Evolutionary conservation across 768 basidiomycete species (phyloP).

Genomic region (Rubroboletus satanas): DNA sequence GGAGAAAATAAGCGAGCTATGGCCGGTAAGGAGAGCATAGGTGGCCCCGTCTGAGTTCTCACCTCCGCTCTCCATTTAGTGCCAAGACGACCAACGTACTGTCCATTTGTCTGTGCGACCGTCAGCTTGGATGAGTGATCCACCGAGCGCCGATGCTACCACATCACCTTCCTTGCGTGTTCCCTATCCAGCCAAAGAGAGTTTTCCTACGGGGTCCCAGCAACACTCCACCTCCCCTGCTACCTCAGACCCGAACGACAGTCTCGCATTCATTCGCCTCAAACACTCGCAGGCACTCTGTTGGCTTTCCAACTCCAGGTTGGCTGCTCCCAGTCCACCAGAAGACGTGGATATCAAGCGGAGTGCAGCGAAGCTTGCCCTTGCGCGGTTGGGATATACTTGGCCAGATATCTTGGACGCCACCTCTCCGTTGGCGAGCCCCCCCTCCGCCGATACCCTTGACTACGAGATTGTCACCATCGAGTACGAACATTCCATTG

Average conservation of each 20-base stretch:
- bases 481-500: conserved; percentile 12
- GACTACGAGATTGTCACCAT: conserved; percentile 30
- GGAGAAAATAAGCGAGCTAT: conserved; percentile 62
- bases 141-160: conserved; percentile 36
- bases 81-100: conserved; percentile 51
- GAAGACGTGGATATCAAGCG: conserved; percentile 16
- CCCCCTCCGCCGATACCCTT: conserved; percentile 24
- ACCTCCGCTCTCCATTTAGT: conserved; percentile 34
- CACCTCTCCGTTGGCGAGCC: conserved; percentile 24
- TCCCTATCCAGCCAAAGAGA: neutral
- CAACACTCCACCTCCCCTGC: neutral
- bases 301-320: conserved; percentile 21
- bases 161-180: conserved; percentile 6
- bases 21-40: conserved; percentile 50
- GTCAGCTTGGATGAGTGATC: conserved; percentile 62
- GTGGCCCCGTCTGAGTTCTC: neutral
- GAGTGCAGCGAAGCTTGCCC: conserved; percentile 20
- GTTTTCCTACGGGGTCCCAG: neutral
- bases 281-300: conserved; percentile 26
- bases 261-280: conserved; percentile 19
- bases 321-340: conserved; percentile 11
- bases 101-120: conserved; percentile 80
- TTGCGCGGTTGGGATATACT: conserved; percentile 35
- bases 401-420: conserved; percentile 46
- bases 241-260: neutral